A percentile compares a stretch with the other conserved stretches of the same genome.
These are phyloP conservation scores for Aciculosporium take DNA, from an alignment of 2,329 filamentous ascomycete genomes.

Conservation along the genomic window DNA sequence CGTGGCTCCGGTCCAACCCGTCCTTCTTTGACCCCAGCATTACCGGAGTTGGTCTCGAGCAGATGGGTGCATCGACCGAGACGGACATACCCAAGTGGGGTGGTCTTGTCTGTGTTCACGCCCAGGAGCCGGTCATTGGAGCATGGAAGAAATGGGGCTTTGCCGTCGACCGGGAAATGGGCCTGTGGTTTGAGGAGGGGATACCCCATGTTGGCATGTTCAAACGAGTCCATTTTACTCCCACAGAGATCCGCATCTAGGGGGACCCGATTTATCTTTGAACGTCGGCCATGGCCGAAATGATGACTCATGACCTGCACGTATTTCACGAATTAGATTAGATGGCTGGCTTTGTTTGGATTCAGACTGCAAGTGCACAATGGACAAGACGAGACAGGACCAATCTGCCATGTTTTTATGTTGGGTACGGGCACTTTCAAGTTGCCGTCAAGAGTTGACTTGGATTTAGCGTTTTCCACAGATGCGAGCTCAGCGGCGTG, in stretches of 20 bases:
- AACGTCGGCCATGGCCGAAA: not conserved
- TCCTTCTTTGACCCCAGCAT: slow-evolving; percentile 38
- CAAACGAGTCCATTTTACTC: slow-evolving; percentile 26
- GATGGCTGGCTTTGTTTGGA: not conserved
- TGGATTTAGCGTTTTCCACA: too few species aligned
- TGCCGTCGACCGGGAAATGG: slow-evolving; percentile 55
- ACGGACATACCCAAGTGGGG: slow-evolving; percentile 46
- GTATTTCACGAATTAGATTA: not conserved
- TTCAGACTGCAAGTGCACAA: too few species aligned
- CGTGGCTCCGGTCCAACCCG: slow-evolving; percentile 52
- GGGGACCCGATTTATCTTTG: not conserved
- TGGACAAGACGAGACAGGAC: not conserved
- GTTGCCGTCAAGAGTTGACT: too few species aligned
- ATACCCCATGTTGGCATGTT: slow-evolving; percentile 83
- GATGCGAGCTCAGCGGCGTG: too few species aligned
- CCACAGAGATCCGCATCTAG: slow-evolving; percentile 14
- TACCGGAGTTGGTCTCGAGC: slow-evolving; percentile 28
- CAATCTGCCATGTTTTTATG: too few species aligned
- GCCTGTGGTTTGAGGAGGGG: slow-evolving; percentile 69
- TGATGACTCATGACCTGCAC: not conserved
- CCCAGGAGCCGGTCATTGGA: slow-evolving; percentile 50
- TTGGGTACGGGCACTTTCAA: too few species aligned
- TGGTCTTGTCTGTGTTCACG: slow-evolving; percentile 66
- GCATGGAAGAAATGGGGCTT: slow-evolving; percentile 66
- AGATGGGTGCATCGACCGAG: slow-evolving; percentile 24